phyloP scores from a whole-genome alignment of 345 rosid genomes.

The Carallia pectinifolia region DNA sequence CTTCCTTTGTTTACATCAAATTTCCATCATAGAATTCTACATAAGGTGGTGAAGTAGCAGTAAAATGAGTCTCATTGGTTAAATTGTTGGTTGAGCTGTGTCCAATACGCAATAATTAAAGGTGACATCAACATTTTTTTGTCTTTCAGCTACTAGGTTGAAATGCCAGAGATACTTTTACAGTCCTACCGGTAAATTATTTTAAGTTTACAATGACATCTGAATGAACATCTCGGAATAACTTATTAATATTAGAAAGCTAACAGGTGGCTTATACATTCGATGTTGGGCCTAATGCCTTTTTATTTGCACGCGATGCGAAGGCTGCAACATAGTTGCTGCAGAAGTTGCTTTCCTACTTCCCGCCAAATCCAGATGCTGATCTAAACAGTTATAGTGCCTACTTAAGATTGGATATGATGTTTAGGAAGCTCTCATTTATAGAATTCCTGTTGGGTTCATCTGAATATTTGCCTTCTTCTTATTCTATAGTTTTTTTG shows the following conservation, averaged over 20 bases:
- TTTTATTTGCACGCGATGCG: slow-evolving; percentile 64
- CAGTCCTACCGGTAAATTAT: too few relatives aligned
- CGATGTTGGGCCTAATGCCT: slow-evolving; percentile 96
- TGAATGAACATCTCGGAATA: not conserved
- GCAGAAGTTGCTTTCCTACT: slow-evolving; percentile 72
- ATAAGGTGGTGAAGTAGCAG: too few relatives aligned
- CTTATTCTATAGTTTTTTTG: slow-evolving; percentile 51
- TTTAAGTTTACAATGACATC: too few relatives aligned
- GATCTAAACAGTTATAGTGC: slow-evolving; percentile 60
- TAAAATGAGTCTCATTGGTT: too few relatives aligned
- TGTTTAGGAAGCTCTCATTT: not conserved
- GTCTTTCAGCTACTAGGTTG: too few relatives aligned
- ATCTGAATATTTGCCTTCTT: not conserved
- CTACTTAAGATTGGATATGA: not conserved
- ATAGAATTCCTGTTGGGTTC: too few relatives aligned
- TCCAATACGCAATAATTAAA: too few relatives aligned
- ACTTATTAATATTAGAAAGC: slow-evolving; percentile 18
- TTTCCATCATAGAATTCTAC: too few relatives aligned
- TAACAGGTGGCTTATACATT: slow-evolving; percentile 90
- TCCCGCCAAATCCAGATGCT: slow-evolving; percentile 74
- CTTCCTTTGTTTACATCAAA: too few relatives aligned
- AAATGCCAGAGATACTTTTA: too few relatives aligned
- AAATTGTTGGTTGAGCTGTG: too few relatives aligned
- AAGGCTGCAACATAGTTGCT: slow-evolving; percentile 68
- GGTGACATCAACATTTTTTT: too few relatives aligned